Percentiles rank a stretch among this genome's conserved stretches.
Evolutionary conservation across 495 filamentous ascomycete species (phyloP).

Genomic region (Amphirosellinia nigrospora): DNA sequence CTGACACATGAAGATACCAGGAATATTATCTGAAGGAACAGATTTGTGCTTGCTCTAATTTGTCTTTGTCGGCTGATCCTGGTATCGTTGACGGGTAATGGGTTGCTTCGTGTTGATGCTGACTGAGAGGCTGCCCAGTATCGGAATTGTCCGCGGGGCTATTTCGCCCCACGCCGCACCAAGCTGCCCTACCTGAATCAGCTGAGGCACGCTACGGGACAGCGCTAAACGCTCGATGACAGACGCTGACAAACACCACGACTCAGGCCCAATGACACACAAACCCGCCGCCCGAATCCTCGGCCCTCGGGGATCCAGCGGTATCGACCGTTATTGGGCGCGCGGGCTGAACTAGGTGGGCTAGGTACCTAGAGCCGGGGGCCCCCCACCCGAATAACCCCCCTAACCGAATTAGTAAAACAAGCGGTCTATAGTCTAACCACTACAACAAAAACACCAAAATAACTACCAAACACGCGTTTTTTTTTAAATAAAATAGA

Average conservation of each 20-base stretch:
- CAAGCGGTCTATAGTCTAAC: no score
- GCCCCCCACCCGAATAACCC: no score
- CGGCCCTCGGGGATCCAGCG: conserved; percentile 22
- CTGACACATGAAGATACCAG: not conserved
- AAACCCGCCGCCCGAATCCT: conserved; percentile 7
- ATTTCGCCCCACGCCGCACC: conserved; percentile 8
- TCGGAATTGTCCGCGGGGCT: conserved; percentile 17
- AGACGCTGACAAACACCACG: conserved; percentile 37
- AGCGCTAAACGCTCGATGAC: conserved; percentile 28
- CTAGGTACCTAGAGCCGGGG: no score
- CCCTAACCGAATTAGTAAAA: no score
- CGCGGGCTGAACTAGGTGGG: no score
- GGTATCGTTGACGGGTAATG: not conserved
- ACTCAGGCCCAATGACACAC: conserved; percentile 8
- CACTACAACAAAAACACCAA: no score
- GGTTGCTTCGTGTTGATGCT: not conserved
- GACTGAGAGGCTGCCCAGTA: not conserved
- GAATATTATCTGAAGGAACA: not conserved
- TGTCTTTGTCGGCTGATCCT: not conserved
- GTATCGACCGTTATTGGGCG: no score
- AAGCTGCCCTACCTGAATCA: not conserved
- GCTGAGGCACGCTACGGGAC: not conserved
- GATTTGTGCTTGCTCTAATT: not conserved
- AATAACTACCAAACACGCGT: no score
- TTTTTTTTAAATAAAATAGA: no score